Percentiles rank a stretch among this genome's conserved stretches.
Conservation (phyloP, 108 stramenopile species). For the Craspedostauros australis region DNA sequence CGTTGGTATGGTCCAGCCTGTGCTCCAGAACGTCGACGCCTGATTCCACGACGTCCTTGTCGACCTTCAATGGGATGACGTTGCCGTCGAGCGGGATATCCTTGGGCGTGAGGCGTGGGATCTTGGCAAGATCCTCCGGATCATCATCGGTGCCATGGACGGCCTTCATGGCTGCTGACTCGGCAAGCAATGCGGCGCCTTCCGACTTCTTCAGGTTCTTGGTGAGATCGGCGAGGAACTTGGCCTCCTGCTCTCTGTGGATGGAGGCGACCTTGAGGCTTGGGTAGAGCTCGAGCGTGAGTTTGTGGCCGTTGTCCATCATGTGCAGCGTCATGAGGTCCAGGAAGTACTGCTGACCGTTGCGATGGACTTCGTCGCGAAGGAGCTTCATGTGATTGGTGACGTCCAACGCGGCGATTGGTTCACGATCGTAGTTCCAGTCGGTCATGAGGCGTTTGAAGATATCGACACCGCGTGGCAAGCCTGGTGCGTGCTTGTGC, state of each 20-base stretch:
- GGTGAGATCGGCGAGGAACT: conserved; percentile 27
- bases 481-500: too few species aligned
- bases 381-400: conserved; percentile 62
- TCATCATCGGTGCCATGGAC: conserved; percentile 70
- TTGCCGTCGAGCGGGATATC: conserved; percentile 47
- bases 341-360: conserved; percentile 59
- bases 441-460: conserved; percentile 68
- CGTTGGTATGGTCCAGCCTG: conserved; percentile 51
- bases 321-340: conserved; percentile 54
- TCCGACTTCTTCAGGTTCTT: conserved; percentile 32
- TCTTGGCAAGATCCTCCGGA: conserved; percentile 63
- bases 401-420: conserved; percentile 55
- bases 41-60: conserved; percentile 37
- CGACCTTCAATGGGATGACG: conserved; percentile 54
- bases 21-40: conserved; percentile 61
- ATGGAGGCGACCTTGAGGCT: conserved; percentile 44
- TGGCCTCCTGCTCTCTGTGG: conserved; percentile 29
- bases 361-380: conserved; percentile 56
- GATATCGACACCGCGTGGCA: conserved; percentile 70
- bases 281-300: conserved; percentile 66
- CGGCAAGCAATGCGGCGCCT: conserved; percentile 47
- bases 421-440: conserved; percentile 86
- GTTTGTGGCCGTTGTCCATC: conserved; percentile 72
- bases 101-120: conserved; percentile 56
- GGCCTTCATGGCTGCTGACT: conserved; percentile 53